A percentile compares a stretch with the other conserved stretches of the same genome.
Conservation (phyloP, 805 yeast species). For the Wickerhamiella nectarea region DNA sequence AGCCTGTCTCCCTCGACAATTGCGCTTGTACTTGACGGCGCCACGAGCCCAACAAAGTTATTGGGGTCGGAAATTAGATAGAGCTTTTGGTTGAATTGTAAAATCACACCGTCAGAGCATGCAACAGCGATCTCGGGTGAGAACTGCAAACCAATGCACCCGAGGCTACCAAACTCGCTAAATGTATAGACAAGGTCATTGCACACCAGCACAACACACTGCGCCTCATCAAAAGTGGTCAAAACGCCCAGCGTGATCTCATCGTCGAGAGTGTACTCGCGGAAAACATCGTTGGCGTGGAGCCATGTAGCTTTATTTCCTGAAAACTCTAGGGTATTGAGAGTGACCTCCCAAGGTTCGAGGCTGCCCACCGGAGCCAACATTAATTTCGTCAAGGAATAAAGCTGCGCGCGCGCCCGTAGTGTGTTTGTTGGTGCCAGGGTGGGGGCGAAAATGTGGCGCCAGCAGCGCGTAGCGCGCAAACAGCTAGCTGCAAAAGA, state of each 20-base stretch:
- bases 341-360: conserved; percentile 3
- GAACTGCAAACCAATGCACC: conserved; percentile 58
- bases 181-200: conserved; percentile 50
- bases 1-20: conserved; percentile 46
- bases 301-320: conserved; percentile 32
- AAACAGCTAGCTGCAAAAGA: no score
- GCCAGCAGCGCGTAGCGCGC: no score
- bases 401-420: no score
- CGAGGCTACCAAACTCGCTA: conserved; percentile 43
- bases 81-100: conserved; percentile 34
- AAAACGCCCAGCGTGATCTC: conserved; percentile 46
- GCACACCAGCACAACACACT: conserved; percentile 46
- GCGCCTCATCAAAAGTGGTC: conserved; percentile 33
- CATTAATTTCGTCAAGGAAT: not conserved
- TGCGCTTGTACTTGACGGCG: conserved; percentile 55
- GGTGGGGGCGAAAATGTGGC: no score
- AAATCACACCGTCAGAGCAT: conserved; percentile 52
- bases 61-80: conserved; percentile 63
- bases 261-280: conserved; percentile 37
- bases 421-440: no score
- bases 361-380: conserved; percentile 6
- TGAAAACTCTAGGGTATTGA: conserved; percentile 5
- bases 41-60: conserved; percentile 56
- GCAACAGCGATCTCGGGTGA: conserved; percentile 45
- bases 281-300: conserved; percentile 36